Evolutionary conservation across 306 rosid genomes (phyloP).

Genomic region (Sindora glabra): DNA sequence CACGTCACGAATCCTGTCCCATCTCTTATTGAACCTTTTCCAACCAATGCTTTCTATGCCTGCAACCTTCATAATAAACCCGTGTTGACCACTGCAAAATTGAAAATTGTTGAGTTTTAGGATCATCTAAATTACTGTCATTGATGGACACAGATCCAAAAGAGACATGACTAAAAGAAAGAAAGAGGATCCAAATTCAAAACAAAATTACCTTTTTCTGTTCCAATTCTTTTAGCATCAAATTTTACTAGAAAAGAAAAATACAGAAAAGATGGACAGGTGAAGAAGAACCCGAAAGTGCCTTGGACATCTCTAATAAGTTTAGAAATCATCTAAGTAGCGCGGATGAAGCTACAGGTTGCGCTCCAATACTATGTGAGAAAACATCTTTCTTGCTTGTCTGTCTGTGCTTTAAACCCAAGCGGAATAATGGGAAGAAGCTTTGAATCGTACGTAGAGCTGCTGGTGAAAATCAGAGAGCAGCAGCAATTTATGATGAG

Average conservation of each 20-base stretch:
- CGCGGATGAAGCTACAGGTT: conserved; percentile 63
- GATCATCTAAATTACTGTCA: too few species aligned
- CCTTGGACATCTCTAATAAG: conserved; percentile 65
- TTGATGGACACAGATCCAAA: not conserved
- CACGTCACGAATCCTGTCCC: conserved; percentile 59
- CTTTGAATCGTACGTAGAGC: too few species aligned
- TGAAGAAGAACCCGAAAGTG: conserved; percentile 42
- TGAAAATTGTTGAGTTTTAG: not conserved
- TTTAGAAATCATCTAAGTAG: conserved; percentile 48
- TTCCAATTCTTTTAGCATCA: not conserved
- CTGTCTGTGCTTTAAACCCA: too few species aligned
- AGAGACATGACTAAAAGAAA: too few species aligned
- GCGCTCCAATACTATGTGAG: conserved; percentile 56
- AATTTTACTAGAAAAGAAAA: not conserved
- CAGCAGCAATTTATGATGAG: too few species aligned
- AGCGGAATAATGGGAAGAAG: too few species aligned
- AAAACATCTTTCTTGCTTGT: conserved; percentile 39
- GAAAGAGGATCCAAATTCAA: too few species aligned
- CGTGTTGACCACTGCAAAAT: conserved; percentile 45
- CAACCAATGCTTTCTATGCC: conserved; percentile 55
- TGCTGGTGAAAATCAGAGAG: too few species aligned
- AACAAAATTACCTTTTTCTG: not conserved
- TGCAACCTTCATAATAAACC: conserved; percentile 52
- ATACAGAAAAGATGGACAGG: not conserved
- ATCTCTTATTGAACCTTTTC: conserved; percentile 45